Conservation (phyloP, 176 grass and related monocot species). For the Leersia perrieri region DNA sequence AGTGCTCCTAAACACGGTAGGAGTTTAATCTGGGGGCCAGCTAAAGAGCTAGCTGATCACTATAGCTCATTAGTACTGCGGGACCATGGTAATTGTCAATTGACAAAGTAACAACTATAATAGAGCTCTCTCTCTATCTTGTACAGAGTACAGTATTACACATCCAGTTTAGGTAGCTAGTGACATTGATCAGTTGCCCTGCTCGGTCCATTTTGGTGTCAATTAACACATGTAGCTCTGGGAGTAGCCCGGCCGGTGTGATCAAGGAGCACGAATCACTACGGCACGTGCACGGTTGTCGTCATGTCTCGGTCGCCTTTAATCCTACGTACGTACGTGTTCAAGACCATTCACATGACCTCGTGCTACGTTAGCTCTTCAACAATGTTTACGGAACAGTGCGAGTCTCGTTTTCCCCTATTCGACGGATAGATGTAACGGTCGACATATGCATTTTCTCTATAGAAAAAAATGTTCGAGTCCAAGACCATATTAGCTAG, state of each 20-base stretch:
- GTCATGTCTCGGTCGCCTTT: conserved; percentile 16
- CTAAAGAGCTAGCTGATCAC: neutral
- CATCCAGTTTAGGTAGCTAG: neutral
- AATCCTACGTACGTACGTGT: neutral
- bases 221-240: conserved; percentile 16
- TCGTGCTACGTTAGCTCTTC: neutral
- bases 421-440: neutral
- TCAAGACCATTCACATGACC: neutral
- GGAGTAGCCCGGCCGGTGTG: neutral
- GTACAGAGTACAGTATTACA: neutral
- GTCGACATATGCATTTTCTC: neutral
- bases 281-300: neutral
- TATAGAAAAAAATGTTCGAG: neutral
- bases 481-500: neutral
- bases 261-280: neutral
- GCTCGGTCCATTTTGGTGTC: neutral
- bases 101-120: neutral
- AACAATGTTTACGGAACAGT: neutral
- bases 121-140: neutral
- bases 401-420: neutral
- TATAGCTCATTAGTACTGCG: no score
- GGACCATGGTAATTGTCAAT: no score
- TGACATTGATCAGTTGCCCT: neutral
- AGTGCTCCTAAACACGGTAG: neutral
- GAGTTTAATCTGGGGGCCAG: neutral